Evolutionary conservation across 2,329 filamentous ascomycete genomes (phyloP), one percentile per base, ranked within the genome.

Genomic region (Fusarium luffae): DNA sequence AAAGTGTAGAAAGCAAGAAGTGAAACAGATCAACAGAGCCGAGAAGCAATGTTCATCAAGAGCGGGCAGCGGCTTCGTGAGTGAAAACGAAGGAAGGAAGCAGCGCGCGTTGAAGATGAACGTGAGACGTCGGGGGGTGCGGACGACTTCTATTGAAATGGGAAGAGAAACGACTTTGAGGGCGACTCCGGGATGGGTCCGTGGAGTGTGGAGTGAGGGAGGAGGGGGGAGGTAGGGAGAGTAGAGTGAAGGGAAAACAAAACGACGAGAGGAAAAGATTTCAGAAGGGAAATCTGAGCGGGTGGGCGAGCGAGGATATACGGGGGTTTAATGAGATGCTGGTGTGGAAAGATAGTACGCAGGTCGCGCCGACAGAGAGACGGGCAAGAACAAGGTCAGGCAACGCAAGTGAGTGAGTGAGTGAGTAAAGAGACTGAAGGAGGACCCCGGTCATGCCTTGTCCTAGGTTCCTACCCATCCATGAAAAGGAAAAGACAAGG

Each of bases 1-100:
- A 80, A 83, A 83, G 80, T 77, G 80, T 75, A 70, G 75, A 77
- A 71, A 72, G 66, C 52, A 74, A 69, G 70, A 68, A 67, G 56
- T 42, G 71, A 74, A 71, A 71, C 76, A 68, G 73, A 73, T 76
- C 70, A 75, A 75, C 69, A 73, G 68, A 65, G 62, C 71, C 72
- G 56, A 69, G 57, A 59, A 66, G 58, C 63, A 68, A 70, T 69
- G 70, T 66, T 73, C 73, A 69, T 76, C 72, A 74, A 76, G 32
- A 67, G 66, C 63, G 44, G 59, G 49, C 72, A 72, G 68, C 70
- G 59, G 57, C 71, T 69, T 71, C 73, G 70, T 71, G 57, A 65
- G 61, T 71, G 72, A 69, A 66, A 76, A 76, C 73, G 70, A 71
- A 71, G 68, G 69, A 69, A 72, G 72, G 71, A 56, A 67, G 57